These are phyloP conservation scores for Huntiella omanensis DNA, from an alignment of 2,329 filamentous ascomycete genomes.

Conservation along the genomic window DNA sequence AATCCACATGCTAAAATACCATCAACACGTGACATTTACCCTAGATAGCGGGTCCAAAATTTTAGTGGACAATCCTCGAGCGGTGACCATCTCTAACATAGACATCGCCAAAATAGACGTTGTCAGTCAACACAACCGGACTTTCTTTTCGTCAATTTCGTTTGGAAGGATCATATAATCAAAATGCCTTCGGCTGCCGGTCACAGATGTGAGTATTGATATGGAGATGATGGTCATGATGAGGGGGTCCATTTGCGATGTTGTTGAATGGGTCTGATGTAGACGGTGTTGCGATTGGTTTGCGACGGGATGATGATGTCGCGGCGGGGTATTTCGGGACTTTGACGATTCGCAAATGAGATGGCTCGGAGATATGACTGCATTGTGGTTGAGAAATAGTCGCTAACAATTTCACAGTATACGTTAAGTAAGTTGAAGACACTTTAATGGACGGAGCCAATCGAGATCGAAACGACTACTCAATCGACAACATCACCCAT, in stretches of 20 bases:
- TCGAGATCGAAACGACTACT: neutral
- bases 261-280: no score
- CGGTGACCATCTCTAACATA: conserved; percentile 11
- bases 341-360: no score
- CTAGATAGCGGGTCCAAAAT: conserved; percentile 12
- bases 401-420: conserved; percentile 34
- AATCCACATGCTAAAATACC: conserved; percentile 10
- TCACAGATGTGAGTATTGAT: conserved; percentile 62
- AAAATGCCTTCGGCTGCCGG: conserved; percentile 79
- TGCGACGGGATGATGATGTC: no score
- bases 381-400: no score
- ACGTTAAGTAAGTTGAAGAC: conserved; percentile 61
- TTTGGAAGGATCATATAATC: conserved; percentile 26
- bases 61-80: conserved; percentile 14
- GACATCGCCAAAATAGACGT: conserved; percentile 12
- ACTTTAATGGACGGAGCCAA: neutral
- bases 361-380: no score
- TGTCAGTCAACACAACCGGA: conserved; percentile 17
- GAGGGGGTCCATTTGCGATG: no score
- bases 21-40: conserved; percentile 11
- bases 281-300: no score
- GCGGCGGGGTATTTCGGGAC: no score
- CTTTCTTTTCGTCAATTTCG: conserved; percentile 22
- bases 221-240: no score
- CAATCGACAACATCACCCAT: neutral